phyloP scores from a whole-genome alignment of 73 alveolate species.

The Stentor coeruleus region DNA sequence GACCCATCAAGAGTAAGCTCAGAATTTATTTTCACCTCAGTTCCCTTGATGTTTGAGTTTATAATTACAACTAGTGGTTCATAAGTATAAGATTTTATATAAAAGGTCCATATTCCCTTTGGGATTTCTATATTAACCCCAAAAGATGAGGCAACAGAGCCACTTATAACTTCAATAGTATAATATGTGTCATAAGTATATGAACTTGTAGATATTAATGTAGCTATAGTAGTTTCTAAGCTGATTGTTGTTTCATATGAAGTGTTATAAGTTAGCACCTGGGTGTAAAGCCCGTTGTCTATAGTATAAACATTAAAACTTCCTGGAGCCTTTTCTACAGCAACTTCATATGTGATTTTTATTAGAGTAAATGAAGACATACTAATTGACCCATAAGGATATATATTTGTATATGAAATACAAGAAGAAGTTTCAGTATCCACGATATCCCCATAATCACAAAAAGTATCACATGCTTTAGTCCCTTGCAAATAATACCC shows the following conservation, averaged over 20 bases:
- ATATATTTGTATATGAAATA: not conserved
- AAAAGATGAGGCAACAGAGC: not conserved
- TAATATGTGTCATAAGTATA: not conserved
- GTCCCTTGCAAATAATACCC: not conserved
- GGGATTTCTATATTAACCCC: not conserved
- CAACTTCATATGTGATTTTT: not conserved
- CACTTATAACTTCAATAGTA: not conserved
- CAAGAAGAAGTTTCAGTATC: not conserved
- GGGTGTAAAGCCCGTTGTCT: not conserved
- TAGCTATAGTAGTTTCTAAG: not conserved
- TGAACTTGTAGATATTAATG: not conserved
- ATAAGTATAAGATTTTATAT: not conserved
- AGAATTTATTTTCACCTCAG: not conserved
- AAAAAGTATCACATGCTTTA: not conserved
- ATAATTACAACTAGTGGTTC: not conserved
- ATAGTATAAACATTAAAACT: not conserved
- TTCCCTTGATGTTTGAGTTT: not conserved
- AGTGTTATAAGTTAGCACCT: not conserved
- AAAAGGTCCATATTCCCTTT: not conserved
- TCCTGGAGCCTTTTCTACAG: not conserved
- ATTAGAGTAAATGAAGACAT: not conserved
- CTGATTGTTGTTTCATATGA: not conserved
- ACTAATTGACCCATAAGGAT: not conserved
- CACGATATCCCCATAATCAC: not conserved
- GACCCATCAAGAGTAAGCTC: not conserved